A percentile compares a stretch with the other conserved stretches of the same genome.
phyloP scores from a whole-genome alignment of 2,329 filamentous ascomycete species.

The Phyllosticta citribraziliensis region DNA sequence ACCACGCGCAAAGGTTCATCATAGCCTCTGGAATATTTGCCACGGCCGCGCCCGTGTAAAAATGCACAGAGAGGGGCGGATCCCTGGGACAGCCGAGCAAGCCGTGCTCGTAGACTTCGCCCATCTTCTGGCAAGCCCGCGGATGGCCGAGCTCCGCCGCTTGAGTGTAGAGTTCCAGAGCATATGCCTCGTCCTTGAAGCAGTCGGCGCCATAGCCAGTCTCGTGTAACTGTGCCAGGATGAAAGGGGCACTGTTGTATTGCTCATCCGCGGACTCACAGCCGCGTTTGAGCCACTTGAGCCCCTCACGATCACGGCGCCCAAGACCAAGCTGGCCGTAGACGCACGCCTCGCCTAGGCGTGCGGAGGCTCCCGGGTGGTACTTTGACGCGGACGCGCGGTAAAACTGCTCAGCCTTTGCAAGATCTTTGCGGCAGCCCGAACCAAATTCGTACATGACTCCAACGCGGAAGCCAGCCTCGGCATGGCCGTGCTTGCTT shows the following conservation, averaged over 20 bases:
- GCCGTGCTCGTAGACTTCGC: constrained; percentile 95
- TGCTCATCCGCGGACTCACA: constrained; percentile 81
- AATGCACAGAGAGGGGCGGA: constrained; percentile 88
- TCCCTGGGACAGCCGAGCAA: constrained; percentile 79
- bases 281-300: constrained; percentile 94
- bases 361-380: constrained; percentile 89
- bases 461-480: constrained; percentile 86
- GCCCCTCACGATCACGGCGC: constrained; percentile 77
- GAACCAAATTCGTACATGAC: constrained; percentile 98
- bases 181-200: constrained; percentile 82
- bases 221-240: constrained; percentile 80
- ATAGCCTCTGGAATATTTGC: constrained; percentile 75
- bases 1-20: constrained; percentile 99
- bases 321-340: constrained; percentile 77
- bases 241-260: constrained; percentile 88
- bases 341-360: constrained; percentile 82
- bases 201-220: constrained; percentile 81
- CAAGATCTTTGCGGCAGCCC: constrained; percentile 82
- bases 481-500: constrained; percentile 93
- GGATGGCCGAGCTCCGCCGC: constrained; percentile 84
- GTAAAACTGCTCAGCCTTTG: constrained; percentile 90
- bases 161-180: constrained; percentile 87
- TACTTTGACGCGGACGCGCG: constrained; percentile 84
- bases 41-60: constrained; percentile 89
- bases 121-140: constrained; percentile 77